Evolutionary conservation across 306 rosid species (phyloP), one percentile per base, ranked within the genome.

Genomic region (Urtica urens): DNA sequence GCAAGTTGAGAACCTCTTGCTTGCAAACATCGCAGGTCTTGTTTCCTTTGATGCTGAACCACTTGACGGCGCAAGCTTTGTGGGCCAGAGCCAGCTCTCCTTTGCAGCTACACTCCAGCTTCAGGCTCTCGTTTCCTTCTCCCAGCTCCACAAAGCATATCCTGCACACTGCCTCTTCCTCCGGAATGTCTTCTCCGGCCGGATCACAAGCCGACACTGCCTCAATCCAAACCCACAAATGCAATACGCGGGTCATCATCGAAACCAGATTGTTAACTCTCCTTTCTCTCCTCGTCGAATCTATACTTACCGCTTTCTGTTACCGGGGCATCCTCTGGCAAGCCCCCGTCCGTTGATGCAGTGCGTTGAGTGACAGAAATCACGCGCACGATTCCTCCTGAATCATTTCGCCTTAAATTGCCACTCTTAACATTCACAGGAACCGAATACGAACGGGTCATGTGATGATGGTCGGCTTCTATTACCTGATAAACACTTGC

Each of bases 61-160:
- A 87, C 68, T 87, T 87, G 49, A 87, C 70, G 23, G 96, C 96
- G 71, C 96, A 87, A 35, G 75, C 94, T 64, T 75, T 73, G 79
- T 87, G 96, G 53, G 96, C 94, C 44, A 87, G 94, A 29, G 96
- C 94, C 59, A 87, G 87, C 59, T 82, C 94, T 55, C 96, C 96
- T 71, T 78, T 87, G 74, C 96, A 87, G 67, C 94, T 82, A 80
- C 96, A 87, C 58, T 82, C 96, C 96, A 87, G 65, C 74, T 78
- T 77, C 35, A 87, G 87, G 23, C 82, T 73, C 62, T 73, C 79
- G 23, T 87, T 92, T 14, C 82, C 96, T 75, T 82, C 96, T 20
- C 70, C 66, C 15, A 87, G 83, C 78, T 75, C 96, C 28, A 62
- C 67, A 42, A 77, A 69, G 78, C 96, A 87, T 68, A 87, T 87